Conservation (phyloP, 2,329 filamentous ascomycete species). For the Trichoderma harzianum region DNA sequence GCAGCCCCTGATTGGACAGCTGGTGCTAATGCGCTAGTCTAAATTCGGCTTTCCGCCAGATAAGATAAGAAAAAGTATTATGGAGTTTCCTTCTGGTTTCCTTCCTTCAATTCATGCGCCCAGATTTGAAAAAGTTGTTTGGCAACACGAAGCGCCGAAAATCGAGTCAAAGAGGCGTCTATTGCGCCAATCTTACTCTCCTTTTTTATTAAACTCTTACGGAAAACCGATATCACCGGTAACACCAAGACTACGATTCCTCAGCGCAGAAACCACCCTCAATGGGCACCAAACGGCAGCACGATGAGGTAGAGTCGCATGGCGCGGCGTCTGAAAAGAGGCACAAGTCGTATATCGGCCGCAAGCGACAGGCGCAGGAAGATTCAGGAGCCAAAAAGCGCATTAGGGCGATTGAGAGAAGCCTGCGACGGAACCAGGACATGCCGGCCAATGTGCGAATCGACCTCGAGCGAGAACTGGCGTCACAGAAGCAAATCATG, state of each 20-base stretch:
- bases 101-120: background rate
- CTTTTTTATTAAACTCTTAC: too few relatives aligned
- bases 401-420: constrained; percentile 64
- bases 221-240: background rate
- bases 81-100: background rate
- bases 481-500: constrained; percentile 63
- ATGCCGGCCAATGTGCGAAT: constrained; percentile 65
- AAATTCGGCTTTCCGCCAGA: background rate
- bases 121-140: background rate
- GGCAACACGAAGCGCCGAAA: background rate
- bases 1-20: constrained; percentile 7
- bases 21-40: background rate
- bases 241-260: background rate
- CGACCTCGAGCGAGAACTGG: constrained; percentile 70
- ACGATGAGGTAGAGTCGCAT: constrained; percentile 28
- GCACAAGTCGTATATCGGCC: constrained; percentile 32
- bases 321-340: constrained; percentile 28
- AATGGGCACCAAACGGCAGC: constrained; percentile 34
- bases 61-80: constrained; percentile 17
- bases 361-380: constrained; percentile 43
- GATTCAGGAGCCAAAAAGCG: constrained; percentile 66
- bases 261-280: background rate
- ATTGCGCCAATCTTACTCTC: too few relatives aligned
- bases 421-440: constrained; percentile 57
- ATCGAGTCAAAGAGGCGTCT: background rate